phyloP scores from a whole-genome alignment of 352 stramenopile species.

The Pseudoperonospora humuli region DNA sequence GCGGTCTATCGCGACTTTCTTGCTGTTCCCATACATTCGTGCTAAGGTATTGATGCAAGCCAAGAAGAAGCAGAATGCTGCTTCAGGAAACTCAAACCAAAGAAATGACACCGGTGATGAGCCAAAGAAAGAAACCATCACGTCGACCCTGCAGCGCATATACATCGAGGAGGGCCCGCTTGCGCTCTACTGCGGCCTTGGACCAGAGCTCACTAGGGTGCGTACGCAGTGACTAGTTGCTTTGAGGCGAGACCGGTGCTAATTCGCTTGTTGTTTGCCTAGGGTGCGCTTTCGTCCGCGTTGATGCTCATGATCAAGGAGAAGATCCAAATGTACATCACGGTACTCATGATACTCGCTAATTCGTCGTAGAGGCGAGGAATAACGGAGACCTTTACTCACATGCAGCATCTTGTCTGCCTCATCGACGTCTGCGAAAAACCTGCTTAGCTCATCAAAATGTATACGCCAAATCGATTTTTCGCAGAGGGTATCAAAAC shows the following conservation, averaged over 20 bases:
- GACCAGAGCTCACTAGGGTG: constrained; percentile 89
- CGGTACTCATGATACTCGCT: constrained; percentile 63
- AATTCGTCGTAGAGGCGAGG: constrained; percentile 21
- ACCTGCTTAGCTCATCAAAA: not conserved
- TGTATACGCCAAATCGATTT: not conserved
- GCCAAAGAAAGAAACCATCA: constrained; percentile 72
- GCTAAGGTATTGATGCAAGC: constrained; percentile 93
- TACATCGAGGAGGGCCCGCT: constrained; percentile 80
- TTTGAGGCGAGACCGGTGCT: not conserved
- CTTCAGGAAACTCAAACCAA: constrained; percentile 7
- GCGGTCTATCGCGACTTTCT: constrained; percentile 89
- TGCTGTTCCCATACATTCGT: constrained; percentile 95
- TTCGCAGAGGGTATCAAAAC: constrained; percentile 12
- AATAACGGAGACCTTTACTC: constrained; percentile 4
- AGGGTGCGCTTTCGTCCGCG: constrained; percentile 93
- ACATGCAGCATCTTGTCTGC: not conserved
- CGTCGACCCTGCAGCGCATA: constrained; percentile 61
- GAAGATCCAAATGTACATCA: constrained; percentile 91
- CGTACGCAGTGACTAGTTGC: constrained; percentile 1
- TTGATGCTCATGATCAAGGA: constrained; percentile 98
- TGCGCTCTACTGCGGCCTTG: constrained; percentile 91
- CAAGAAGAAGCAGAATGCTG: constrained; percentile 50
- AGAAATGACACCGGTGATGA: constrained; percentile 5
- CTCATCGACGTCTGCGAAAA: constrained; percentile 9
- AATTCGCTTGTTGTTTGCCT: constrained; percentile 1